Evolutionary conservation across 2,329 filamentous ascomycete genomes (phyloP).

Genomic region (Fusarium acutatum): DNA sequence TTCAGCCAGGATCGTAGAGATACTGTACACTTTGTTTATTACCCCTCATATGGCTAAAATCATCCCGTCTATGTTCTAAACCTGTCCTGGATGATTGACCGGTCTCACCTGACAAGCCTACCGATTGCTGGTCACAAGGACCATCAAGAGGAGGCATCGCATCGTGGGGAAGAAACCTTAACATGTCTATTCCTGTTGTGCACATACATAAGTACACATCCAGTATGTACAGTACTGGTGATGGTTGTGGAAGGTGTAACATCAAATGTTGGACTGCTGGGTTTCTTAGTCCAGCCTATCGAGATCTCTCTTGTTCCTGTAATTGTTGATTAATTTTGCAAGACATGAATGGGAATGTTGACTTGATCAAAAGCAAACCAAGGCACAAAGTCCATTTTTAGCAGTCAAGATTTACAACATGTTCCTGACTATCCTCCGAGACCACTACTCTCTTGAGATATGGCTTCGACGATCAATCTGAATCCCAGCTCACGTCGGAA

Average conservation of each 20-base stretch:
- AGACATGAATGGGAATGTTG: background rate
- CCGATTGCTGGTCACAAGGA: constrained; percentile 3
- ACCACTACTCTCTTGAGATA: constrained; percentile 36
- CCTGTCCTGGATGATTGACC: constrained; percentile 21
- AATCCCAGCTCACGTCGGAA: constrained; percentile 30
- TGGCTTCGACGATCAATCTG: constrained; percentile 29
- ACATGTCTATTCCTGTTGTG: background rate
- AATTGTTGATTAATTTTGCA: background rate
- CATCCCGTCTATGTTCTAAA: constrained; percentile 18
- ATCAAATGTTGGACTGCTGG: background rate
- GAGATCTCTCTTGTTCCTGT: background rate
- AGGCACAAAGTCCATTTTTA: constrained; percentile 11
- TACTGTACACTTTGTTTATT: background rate
- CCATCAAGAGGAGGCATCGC: constrained; percentile 4
- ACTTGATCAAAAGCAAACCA: background rate
- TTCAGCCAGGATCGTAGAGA: constrained; percentile 1
- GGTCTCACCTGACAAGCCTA: constrained; percentile 34
- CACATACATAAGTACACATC: background rate
- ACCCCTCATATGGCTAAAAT: constrained; percentile 34
- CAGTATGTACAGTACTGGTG: background rate
- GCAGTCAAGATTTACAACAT: constrained; percentile 21
- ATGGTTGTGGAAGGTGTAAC: constrained; percentile 19
- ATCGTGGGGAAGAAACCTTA: constrained; percentile 4
- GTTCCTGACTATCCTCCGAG: constrained; percentile 40
- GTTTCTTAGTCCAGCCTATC: background rate